Percentiles rank a stretch among this genome's conserved stretches.
Evolutionary conservation across 1,284 basidiomycete species (phyloP).

Genomic region (Rhodotorula sp.): DNA sequence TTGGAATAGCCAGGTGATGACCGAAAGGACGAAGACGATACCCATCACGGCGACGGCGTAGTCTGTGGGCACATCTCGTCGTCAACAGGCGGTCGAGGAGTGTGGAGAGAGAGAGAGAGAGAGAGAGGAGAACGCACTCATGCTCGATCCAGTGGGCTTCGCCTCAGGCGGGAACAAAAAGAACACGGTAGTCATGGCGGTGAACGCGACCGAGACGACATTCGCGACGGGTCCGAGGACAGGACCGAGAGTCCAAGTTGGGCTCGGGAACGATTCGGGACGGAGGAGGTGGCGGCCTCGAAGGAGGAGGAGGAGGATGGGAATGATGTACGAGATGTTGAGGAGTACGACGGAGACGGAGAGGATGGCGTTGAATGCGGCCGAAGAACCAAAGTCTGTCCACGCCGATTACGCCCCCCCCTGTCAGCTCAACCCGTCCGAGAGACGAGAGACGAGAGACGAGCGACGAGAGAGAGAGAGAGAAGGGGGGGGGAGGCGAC

Average conservation of each 20-base stretch:
- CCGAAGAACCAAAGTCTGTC: slow-evolving; percentile 1
- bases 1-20: slow-evolving; percentile 48
- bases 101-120: too few relatives aligned
- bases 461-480: too few relatives aligned
- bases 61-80: too few relatives aligned
- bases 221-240: slow-evolving; percentile 49
- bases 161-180: slow-evolving; percentile 54
- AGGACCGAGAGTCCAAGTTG: slow-evolving; percentile 44
- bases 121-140: slow-evolving; percentile 5
- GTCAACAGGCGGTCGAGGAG: too few relatives aligned
- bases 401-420: neutral
- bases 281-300: slow-evolving; percentile 50
- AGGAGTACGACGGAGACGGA: slow-evolving; percentile 49
- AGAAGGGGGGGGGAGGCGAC: too few relatives aligned
- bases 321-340: slow-evolving; percentile 50
- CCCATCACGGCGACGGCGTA: slow-evolving; percentile 37
- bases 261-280: slow-evolving; percentile 44
- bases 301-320: slow-evolving; percentile 46
- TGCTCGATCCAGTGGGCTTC: neutral
- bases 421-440: neutral
- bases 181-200: slow-evolving; percentile 51
- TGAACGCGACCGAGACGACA: slow-evolving; percentile 50
- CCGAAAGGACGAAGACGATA: slow-evolving; percentile 44
- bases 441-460: slow-evolving; percentile 49
- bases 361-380: slow-evolving; percentile 10